Conservation (phyloP, 2,329 filamentous ascomycete species). For the Pseudopyrenochaeta lycopersici region DNA sequence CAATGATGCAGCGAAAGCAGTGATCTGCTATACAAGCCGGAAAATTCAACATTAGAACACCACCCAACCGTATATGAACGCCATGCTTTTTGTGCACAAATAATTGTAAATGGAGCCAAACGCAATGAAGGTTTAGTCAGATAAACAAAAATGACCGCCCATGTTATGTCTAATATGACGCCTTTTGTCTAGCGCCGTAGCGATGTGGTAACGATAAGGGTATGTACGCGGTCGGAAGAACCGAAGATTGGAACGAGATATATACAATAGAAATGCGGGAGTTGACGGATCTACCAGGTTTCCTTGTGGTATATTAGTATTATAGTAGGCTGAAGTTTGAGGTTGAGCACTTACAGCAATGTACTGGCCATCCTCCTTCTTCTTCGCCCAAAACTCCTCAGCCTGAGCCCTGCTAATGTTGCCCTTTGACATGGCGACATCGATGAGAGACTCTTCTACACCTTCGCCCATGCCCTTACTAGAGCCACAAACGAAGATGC, state of each 20-base stretch:
- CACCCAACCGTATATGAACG: slow-evolving; percentile 3
- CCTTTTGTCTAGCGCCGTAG: slow-evolving; percentile 16
- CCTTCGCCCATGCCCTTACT: slow-evolving; percentile 98
- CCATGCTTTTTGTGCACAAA: slow-evolving; percentile 16
- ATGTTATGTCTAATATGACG: slow-evolving; percentile 8
- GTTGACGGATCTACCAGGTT: slow-evolving; percentile 6
- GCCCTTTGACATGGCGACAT: slow-evolving; percentile 93
- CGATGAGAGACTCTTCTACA: slow-evolving; percentile 84
- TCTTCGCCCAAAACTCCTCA: slow-evolving; percentile 85
- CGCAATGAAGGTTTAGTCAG: slow-evolving; percentile 1
- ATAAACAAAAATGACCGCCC: slow-evolving; percentile 1
- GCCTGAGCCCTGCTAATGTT: slow-evolving; percentile 85
- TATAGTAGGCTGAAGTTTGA: not conserved
- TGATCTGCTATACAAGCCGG: not conserved
- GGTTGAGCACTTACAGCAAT: slow-evolving; percentile 70
- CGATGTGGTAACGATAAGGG: slow-evolving; percentile 11
- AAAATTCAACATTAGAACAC: not conserved
- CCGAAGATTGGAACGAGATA: not conserved
- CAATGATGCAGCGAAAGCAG: too few species aligned
- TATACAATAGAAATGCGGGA: slow-evolving; percentile 3
- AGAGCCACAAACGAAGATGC: slow-evolving; percentile 95
- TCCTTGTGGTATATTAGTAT: slow-evolving; percentile 5
- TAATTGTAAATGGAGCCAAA: slow-evolving; percentile 1
- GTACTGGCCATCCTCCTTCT: slow-evolving; percentile 93
- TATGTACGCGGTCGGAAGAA: slow-evolving; percentile 4